Evolutionary conservation across 352 stramenopile genomes (phyloP).

Genomic region (Thalassiosira hispida): DNA sequence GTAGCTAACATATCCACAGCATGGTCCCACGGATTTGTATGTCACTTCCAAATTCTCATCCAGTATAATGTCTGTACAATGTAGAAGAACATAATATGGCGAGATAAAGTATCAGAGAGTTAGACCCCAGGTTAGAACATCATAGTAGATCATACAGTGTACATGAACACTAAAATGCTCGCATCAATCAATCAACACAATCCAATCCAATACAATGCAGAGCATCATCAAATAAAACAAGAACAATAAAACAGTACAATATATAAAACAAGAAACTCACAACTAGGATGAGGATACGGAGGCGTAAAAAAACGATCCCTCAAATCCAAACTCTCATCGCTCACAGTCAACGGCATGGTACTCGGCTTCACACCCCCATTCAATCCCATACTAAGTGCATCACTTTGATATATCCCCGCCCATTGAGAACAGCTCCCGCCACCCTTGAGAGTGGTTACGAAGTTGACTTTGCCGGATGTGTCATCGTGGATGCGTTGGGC

Average conservation of each 20-base stretch:
- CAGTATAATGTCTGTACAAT: slow-evolving; percentile 38
- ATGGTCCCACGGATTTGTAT: slow-evolving; percentile 63
- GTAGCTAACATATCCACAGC: slow-evolving; percentile 58
- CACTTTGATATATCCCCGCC: slow-evolving; percentile 52
- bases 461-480: slow-evolving; percentile 37
- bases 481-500: slow-evolving; percentile 52
- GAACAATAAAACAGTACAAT: background rate
- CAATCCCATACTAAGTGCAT: slow-evolving; percentile 47
- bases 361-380: slow-evolving; percentile 31
- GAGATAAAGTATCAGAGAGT: background rate
- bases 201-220: no score
- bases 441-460: slow-evolving; percentile 57
- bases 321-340: slow-evolving; percentile 36
- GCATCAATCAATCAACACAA: no score
- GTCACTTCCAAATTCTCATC: slow-evolving; percentile 48
- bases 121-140: no score
- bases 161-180: no score
- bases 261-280: slow-evolving; percentile 16
- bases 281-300: slow-evolving; percentile 57
- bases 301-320: slow-evolving; percentile 59
- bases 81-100: background rate
- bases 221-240: no score
- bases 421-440: slow-evolving; percentile 47
- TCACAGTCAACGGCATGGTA: slow-evolving; percentile 53
- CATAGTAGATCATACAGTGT: no score